phyloP scores from a whole-genome alignment of 2,329 filamentous ascomycete species.

The Trichoderma sp. region DNA sequence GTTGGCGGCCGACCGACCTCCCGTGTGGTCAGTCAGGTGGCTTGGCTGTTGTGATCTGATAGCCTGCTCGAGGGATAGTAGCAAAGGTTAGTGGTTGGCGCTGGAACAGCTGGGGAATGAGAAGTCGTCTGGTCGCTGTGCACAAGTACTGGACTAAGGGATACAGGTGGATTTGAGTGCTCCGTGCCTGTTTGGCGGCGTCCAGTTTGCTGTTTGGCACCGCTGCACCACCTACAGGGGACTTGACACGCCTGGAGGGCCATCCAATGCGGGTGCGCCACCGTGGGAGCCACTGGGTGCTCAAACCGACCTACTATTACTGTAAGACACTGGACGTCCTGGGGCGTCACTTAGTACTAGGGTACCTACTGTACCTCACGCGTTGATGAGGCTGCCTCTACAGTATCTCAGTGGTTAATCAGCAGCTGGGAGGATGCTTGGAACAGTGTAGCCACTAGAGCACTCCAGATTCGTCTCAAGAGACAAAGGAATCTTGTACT shows the following conservation, averaged over 20 bases:
- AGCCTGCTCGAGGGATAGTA: conserved; percentile 4
- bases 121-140: conserved; percentile 25
- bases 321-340: background rate
- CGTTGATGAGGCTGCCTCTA: too few relatives aligned
- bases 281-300: conserved; percentile 2
- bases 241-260: conserved; percentile 7
- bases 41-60: conserved; percentile 18
- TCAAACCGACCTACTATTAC: background rate
- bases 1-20: conserved; percentile 15
- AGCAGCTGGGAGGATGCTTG: too few relatives aligned
- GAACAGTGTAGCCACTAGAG: too few relatives aligned
- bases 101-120: conserved; percentile 5
- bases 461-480: too few relatives aligned
- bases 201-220: conserved; percentile 12
- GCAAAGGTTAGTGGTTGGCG: too few relatives aligned
- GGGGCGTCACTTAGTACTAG: too few relatives aligned
- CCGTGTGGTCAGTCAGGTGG: conserved; percentile 8
- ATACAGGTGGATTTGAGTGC: conserved; percentile 14
- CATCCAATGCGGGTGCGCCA: background rate
- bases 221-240: conserved; percentile 23
- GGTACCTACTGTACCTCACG: too few relatives aligned
- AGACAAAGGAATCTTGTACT: too few relatives aligned
- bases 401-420: too few relatives aligned
- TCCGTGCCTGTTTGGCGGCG: conserved; percentile 21
- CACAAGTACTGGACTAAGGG: conserved; percentile 15